Conservation (phyloP, 2,329 filamentous ascomycete species). For the Xylariaceae sp. region DNA sequence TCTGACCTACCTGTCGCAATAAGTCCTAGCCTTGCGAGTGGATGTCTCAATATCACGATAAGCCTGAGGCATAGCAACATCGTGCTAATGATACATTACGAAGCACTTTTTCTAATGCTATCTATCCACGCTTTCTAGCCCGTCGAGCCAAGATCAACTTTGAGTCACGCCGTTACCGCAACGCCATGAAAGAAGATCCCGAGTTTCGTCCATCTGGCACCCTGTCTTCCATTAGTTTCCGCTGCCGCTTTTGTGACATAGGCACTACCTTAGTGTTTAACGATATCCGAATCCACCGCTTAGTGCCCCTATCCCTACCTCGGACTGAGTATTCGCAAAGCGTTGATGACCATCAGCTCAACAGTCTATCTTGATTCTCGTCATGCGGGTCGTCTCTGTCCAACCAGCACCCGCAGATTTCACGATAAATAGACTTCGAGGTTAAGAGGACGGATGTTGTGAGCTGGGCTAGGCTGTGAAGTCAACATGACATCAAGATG, state of each 20-base stretch:
- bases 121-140: not conserved
- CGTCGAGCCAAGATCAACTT: not conserved
- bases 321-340: no score
- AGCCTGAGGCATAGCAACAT: no score
- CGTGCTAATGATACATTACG: conserved; percentile 4
- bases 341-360: no score
- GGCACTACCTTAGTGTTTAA: conserved; percentile 9
- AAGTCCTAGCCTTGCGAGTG: no score
- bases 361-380: no score
- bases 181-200: conserved; percentile 31
- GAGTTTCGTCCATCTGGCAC: conserved; percentile 37
- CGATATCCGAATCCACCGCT: not conserved
- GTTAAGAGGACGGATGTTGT: not conserved
- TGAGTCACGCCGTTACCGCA: conserved; percentile 14
- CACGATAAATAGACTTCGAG: not conserved
- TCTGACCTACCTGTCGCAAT: no score
- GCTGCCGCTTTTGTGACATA: conserved; percentile 23
- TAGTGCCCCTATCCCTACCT: no score
- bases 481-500: conserved; percentile 22
- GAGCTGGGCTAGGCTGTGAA: not conserved
- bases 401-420: not conserved
- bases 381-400: not conserved
- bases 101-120: conserved; percentile 1
- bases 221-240: conserved; percentile 25
- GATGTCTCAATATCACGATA: no score